Percentiles rank a stretch among this genome's conserved stretches.
These are phyloP conservation scores for Daedalea quercina DNA, from an alignment of 768 basidiomycete species.

Conservation along the genomic window DNA sequence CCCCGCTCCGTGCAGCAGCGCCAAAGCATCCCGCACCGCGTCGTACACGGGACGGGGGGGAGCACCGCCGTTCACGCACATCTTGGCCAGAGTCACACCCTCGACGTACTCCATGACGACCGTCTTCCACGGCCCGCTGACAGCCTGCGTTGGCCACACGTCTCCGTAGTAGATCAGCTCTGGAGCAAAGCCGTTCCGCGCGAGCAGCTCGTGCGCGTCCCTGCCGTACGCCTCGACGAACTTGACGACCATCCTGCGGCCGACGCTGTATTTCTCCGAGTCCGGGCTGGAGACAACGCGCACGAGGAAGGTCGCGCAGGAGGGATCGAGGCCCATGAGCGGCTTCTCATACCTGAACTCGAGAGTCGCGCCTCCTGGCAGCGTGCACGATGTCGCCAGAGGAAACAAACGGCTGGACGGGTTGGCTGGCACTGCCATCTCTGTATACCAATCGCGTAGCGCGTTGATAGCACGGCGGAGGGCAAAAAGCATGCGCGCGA, in stretches of 20 bases:
- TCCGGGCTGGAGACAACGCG: too few species aligned
- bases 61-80: too few species aligned
- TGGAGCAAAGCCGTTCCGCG: constrained; percentile 19
- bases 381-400: background rate
- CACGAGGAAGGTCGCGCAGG: background rate
- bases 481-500: background rate
- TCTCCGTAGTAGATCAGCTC: constrained; percentile 25
- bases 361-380: background rate
- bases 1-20: constrained; percentile 22
- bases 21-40: constrained; percentile 17
- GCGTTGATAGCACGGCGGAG: background rate
- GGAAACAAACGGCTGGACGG: background rate
- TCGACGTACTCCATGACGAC: constrained; percentile 35
- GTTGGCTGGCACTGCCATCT: background rate
- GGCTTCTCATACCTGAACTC: background rate
- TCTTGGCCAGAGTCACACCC: background rate
- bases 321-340: background rate
- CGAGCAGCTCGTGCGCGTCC: constrained; percentile 27
- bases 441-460: background rate
- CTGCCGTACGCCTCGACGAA: constrained; percentile 29
- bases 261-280: background rate
- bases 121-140: constrained; percentile 21
- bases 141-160: constrained; percentile 3
- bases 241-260: constrained; percentile 26
- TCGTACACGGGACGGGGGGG: constrained; percentile 3